Base-by-base conservation (phyloP, 495 filamentous ascomycete species). In the Trichoderma gamsii region DNA sequence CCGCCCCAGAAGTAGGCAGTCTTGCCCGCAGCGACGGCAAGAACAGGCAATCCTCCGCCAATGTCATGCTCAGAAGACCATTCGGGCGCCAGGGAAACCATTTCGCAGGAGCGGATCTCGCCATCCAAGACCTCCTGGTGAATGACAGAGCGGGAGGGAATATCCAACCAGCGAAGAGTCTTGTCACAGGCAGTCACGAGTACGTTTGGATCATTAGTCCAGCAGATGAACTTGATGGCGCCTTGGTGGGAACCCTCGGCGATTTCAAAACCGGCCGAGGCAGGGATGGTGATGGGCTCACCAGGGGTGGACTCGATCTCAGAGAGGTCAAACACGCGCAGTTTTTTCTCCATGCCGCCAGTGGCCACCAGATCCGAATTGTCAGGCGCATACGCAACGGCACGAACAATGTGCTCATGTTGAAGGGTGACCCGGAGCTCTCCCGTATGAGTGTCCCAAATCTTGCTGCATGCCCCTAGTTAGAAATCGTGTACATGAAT, bases 381-480 rank as follows among this genome's bases (percentile, higher is more conserved):
- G 52, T 86, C 87, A n/a, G 87, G 86, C 29, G 93, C 91, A 71
- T 97, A 97, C 12, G 93, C 92, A 41, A 97, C 87, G 8, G 96
- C 91, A 66, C 95, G 92, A 69, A 97, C 93, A 71, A 99, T 97
- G 77, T 98, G 96, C 67, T 91, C 84, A 77, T 98, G 96, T 71
- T 92, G 87, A 29, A 99, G 86, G 7, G 92, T 91, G 75, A 89
- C 90, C 38, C 97, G 84, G 51, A 90, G 89, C 82, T 97, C 96
- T 71, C 95, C 95, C 5, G 90, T 93, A 72, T 93, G 89, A 7
- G 95, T 97, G 73, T 99, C 95, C 95, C 95, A 99, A 52, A 99
- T 88, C 76, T 95, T 97, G 65, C 91, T 94, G 69, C 70, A 35
- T 3, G 2, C 16, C n/a, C 18, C 49, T 49, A 5, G 46, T 75